Evolutionary conservation across 345 rosid genomes (phyloP).

Genomic region (Eucalyptus sp.): DNA sequence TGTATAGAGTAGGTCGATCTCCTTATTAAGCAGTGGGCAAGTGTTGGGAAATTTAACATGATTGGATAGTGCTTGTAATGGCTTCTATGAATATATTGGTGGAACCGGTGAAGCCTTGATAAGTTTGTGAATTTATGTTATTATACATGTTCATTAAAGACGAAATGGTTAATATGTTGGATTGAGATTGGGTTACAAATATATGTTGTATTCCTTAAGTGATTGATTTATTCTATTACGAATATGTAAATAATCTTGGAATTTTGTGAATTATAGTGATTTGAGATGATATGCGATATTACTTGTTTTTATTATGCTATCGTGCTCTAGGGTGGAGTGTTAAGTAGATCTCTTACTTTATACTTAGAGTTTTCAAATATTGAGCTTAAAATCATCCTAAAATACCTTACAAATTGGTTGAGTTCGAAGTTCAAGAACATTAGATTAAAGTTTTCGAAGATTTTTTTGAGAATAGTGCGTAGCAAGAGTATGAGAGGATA

Average conservation of each 20-base stretch:
- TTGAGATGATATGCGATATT: not conserved
- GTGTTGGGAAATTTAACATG: not conserved
- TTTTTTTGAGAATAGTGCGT: not conserved
- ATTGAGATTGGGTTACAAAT: not conserved
- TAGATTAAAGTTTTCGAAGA: accelerated
- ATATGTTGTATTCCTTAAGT: not conserved
- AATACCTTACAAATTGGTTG: not conserved
- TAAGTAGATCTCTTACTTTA: not conserved
- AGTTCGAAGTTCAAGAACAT: not conserved
- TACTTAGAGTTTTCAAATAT: not conserved
- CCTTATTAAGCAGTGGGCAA: not conserved
- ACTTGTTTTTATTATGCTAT: not conserved
- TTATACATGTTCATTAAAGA: not conserved
- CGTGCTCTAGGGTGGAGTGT: not conserved
- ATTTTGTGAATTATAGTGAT: not conserved
- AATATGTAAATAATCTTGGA: not conserved
- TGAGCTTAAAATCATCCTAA: not conserved
- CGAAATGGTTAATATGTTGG: not conserved
- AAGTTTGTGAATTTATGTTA: not conserved
- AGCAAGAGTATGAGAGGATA: not conserved
- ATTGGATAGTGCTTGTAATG: not conserved
- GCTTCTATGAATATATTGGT: not conserved
- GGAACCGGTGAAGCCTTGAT: not conserved
- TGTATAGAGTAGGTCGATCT: not conserved
- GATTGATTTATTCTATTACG: accelerated